Conservation (phyloP, 2,329 filamentous ascomycete species). For the Lanzia echinophila region DNA sequence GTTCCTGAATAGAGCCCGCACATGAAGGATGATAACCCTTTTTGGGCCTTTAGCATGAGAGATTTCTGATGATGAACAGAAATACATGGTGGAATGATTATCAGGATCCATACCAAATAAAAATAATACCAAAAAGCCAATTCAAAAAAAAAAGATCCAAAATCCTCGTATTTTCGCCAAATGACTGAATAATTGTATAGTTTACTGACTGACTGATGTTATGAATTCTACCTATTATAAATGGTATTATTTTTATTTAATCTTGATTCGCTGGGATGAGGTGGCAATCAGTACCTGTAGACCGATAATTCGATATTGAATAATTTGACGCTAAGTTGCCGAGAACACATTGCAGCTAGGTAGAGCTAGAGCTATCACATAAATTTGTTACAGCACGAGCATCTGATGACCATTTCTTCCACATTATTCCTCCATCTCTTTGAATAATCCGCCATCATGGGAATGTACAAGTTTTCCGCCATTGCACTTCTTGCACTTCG, state of each 20-base stretch:
- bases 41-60: not conserved
- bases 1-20: not conserved
- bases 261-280: not conserved
- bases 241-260: no score
- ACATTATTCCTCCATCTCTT: not conserved
- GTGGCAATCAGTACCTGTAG: no score
- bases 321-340: conserved; percentile 7
- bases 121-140: not conserved
- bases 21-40: conserved; percentile 1
- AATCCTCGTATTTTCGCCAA: no score
- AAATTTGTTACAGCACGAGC: not conserved
- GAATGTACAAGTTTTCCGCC: conserved; percentile 64
- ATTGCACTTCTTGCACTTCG: conserved; percentile 66
- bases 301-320: no score
- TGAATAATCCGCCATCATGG: conserved; percentile 48
- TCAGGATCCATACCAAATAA: not conserved
- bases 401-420: conserved; percentile 3
- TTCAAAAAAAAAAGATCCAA: no score
- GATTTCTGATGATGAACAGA: not conserved
- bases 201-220: no score
- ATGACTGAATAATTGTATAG: no score
- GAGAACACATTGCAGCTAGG: conserved; percentile 11
- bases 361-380: conserved; percentile 3
- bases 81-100: not conserved
- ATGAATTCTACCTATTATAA: no score